Conservation (phyloP, 495 filamentous ascomycete genomes). For the Pseudomonodictys pantanalensis region DNA sequence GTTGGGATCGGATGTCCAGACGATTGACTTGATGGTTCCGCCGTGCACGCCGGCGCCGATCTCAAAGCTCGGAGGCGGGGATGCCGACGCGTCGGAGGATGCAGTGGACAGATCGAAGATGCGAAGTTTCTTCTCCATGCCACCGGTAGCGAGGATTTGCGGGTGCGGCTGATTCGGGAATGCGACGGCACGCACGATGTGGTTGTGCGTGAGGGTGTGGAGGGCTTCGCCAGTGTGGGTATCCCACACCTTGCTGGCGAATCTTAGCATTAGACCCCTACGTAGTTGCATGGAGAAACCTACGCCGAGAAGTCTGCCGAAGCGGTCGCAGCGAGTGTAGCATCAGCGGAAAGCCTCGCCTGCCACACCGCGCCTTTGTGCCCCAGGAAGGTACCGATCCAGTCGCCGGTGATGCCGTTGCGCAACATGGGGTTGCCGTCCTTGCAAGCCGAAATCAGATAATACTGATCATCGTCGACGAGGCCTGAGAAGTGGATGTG, state of each 20-base stretch:
- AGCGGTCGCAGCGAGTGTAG: constrained; percentile 81
- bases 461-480: constrained; percentile 82
- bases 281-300: constrained; percentile 37
- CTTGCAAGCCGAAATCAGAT: constrained; percentile 97
- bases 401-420: constrained; percentile 94
- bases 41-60: constrained; percentile 79
- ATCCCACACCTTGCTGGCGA: constrained; percentile 84
- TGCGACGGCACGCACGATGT: constrained; percentile 90
- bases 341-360: constrained; percentile 83
- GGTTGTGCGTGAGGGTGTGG: constrained; percentile 81
- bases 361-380: constrained; percentile 99
- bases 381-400: constrained; percentile 95
- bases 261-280: constrained; percentile 22
- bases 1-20: constrained; percentile 86
- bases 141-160: constrained; percentile 82
- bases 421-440: constrained; percentile 98
- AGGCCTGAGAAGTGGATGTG: constrained; percentile 91
- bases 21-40: constrained; percentile 87
- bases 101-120: constrained; percentile 77
- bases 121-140: constrained; percentile 92
- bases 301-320: constrained; percentile 96
- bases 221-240: constrained; percentile 90
- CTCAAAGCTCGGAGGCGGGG: constrained; percentile 56
- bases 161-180: constrained; percentile 75
- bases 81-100: constrained; percentile 36